Evolutionary conservation across 2,329 filamentous ascomycete species (phyloP), one percentile per base, ranked within the genome.

Genomic region (Escovopsis weberi): DNA sequence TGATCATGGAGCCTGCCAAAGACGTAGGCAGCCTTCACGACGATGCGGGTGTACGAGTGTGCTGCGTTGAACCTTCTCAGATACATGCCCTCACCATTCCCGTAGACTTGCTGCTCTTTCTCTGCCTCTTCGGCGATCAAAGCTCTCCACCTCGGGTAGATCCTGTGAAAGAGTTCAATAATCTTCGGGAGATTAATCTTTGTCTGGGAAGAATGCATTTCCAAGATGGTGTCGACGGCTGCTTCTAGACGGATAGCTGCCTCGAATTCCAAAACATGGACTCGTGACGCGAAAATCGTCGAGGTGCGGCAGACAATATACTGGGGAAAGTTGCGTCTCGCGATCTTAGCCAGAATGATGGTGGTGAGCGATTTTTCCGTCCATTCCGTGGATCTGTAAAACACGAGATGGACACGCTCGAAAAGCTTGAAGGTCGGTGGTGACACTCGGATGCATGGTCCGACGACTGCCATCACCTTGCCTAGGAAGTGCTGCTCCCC

Each of bases 321-420:
- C 3, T 82, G 69, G 0, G 89, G 88, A 50, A 95, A 98, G 56
- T 88, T 91, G 33, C 85, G 74, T 37, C 79, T 75, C 2, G 88
- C 85, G 44, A 94, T 94, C 49, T 89, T 88, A 7, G 91, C 85
- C 5, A 98, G 71, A 37, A 98, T 94, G 42, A 96, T 89, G 0
- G 88, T 89, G 2, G 86, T 96, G 12, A 98, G 67, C 1, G 89
- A 95, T 59, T 94, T 96, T 53, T 96, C 89, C 0, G 88, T 94
- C 91, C 91, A 98, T 58, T 94, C 85, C 0, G 86, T 93, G 9
- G 88, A 95, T 45, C 89, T 75, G 59, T 96, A 96, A 59, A 95
- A 98, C 26, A 98, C 87, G 2, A 98, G 66, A 62, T 96, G 91
- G 1, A 96, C 87, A 26, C 91, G 77, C 59, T 95, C 87, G 53